These are phyloP conservation scores for Trametes cingulata DNA, from an alignment of 768 basidiomycete genomes.

Conservation along the genomic window DNA sequence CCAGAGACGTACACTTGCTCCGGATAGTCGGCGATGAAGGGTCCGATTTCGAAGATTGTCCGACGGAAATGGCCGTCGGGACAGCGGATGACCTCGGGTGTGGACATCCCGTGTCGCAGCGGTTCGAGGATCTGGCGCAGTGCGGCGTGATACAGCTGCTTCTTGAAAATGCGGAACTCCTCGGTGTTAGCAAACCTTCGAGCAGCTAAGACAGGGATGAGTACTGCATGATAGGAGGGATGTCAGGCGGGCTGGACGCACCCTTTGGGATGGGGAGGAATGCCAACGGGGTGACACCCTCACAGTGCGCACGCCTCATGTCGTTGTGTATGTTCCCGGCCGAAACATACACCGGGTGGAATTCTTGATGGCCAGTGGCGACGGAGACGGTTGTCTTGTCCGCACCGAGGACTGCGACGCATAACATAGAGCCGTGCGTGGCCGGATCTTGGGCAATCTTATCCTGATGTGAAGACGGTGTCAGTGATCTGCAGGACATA, in stretches of 20 bases:
- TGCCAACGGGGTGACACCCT: conserved; percentile 17
- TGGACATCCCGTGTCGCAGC: conserved; percentile 4
- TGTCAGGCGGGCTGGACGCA: conserved; percentile 22
- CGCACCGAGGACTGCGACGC: neutral
- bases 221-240: too few species aligned
- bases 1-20: conserved; percentile 32
- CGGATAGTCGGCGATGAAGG: conserved; percentile 37
- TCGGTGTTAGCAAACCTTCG: neutral
- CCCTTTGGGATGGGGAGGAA: conserved; percentile 37
- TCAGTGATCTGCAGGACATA: too few species aligned
- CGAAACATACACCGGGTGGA: conserved; percentile 31
- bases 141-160: neutral
- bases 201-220: too few species aligned
- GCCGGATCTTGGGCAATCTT: neutral
- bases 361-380: conserved; percentile 30
- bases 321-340: conserved; percentile 26
- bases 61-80: conserved; percentile 31
- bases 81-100: conserved; percentile 15
- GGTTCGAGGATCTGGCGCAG: neutral
- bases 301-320: conserved; percentile 23
- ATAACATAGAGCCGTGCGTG: neutral
- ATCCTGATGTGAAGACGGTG: too few species aligned
- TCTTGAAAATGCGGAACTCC: conserved; percentile 2
- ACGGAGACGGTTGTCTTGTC: conserved; percentile 27
- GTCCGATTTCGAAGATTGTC: conserved; percentile 31